Evolutionary conservation across 1,284 basidiomycete genomes (phyloP), one percentile per base, ranked within the genome.

Genomic region (Flammula alnicola): DNA sequence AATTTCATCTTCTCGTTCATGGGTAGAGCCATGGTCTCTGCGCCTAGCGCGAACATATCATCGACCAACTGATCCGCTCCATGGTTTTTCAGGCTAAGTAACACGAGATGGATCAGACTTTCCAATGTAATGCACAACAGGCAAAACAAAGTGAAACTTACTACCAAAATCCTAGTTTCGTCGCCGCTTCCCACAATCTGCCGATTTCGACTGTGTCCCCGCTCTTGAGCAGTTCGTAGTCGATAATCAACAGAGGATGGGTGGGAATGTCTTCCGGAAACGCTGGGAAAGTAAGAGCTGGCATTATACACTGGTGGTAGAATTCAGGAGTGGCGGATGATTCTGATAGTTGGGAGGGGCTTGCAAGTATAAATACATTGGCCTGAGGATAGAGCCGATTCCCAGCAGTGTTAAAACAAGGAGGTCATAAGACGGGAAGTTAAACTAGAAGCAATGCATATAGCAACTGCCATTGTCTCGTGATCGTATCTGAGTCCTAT

Each of bases 1-100:
- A 72, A 87, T 47, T 76, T 74, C 72, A 86, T 67, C 60, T 84
- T 84, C 59, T 88, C 84, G 31, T 80, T 78, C 17, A 81, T 48
- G 0, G 86, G 81, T 0, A 88, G 67, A 2, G 71, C 70, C 71
- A 88, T 79, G 0, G 78, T 81, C 51, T 79, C 77, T 5, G 70
- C 70, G 5, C 81, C 83, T 64, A 86, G 74, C 4, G 77, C 75
- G 51, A 86, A 88, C 82, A 86, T 84, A 2, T 61, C 65, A 42
- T 75, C 66, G 4, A 76, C 80, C 51, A 79, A 73, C n/a, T 74
- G 61, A 20, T 79, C 76, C n/a, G 72, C 74, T 2, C 75, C 81
- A 58, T 87, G 81, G 60, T 85, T 84, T 61, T 82, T 83, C 38
- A 86, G 62, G 57, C 83, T 86, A 44, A 9, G 2, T 5, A 38